Base-by-base conservation (phyloP, 306 rosid genomes). In the Astragalus membranaceus region DNA sequence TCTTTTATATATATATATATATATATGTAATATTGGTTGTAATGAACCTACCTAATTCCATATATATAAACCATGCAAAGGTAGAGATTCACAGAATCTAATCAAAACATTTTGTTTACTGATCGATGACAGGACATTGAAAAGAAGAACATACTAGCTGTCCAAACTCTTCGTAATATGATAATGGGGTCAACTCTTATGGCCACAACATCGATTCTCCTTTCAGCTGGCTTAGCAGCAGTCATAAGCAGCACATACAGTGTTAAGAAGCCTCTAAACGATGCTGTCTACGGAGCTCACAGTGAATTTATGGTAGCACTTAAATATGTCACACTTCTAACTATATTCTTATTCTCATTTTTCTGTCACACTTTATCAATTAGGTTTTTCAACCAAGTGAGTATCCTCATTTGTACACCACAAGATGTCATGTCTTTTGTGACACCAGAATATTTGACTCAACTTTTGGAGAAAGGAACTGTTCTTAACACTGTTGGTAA, bases 171-270 rank as follows among this genome's bases (percentile, higher is more conserved):
- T 0, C 80, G 98, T 1, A 92, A 92, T 53, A 65, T 87, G 17
- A 86, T 92, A 51, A 92, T 92, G 98, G 98, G 96, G 42, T 89
- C 90, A 70, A 92, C 96, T 39, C 83, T 92, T 12, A 92, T 92
- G 98, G 98, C 98, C 44, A 92, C 98, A 0, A 92, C 96, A 0
- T 87, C 98, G 0, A 86, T 92, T 66, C 96, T 92, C 0, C 89
- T 92, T 8, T 85, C 89, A 10, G 79, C 80, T 0, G 98, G 98
- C 0, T 82, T 92, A 3, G 96, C 92, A 1, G 98, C 98, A 0
- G 95, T 92, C 0, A 70, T 92, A 32, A 92, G 98, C 84, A 92
- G 98, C 87, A 89, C 98, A 3, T 92, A 92, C 76, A 92, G 92
- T 26, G 83, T 89, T 16, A 92, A 92, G 76, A 92, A 89, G 65